Evolutionary conservation across 768 basidiomycete species (phyloP), one percentile per base, ranked within the genome.

Genomic region (Pleurotus cornucopiae): DNA sequence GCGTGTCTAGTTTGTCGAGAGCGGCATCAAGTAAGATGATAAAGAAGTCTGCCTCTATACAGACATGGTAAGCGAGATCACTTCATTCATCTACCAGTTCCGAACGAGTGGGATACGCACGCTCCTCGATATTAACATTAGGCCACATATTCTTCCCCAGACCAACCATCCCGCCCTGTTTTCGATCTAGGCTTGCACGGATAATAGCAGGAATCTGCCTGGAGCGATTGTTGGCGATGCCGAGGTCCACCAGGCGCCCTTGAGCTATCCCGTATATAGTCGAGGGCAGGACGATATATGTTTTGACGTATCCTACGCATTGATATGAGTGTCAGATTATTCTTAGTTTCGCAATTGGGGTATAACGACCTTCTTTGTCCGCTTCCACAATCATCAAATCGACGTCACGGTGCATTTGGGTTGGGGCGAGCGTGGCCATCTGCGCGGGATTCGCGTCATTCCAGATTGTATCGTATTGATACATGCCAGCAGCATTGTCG

Each of bases 81-180:
- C 21, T 16, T 7, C 30, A 34, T 34, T 34, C 7, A 7, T 34
- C 7, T 9, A 9, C 30, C 30, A 39, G 14, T 5, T 5, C 13
- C 25, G 13, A 23, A 37, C 34, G 3, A 21, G 25, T 14, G 14
- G 4, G 13, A 61, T 21, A 41, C 69, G 49, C 51, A 79, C 81
- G 68, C 37, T 86, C 83, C 44, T 77, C 67, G 51, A 85, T 74
- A 57, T 84, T 75, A 16, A 86, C 78, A 58, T 82, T 71, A 1
- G 74, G 72, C 82, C 82, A 84, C 21, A 76, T 60, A 45, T 83
- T 78, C 63, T 76, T 73, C 9, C 84, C 83, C 48, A 72, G 63
- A 1, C 83, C 83, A 6, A 84, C 66, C 59, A 81, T 66, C 3
- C 78, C 83, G 1, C 73, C 81, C 37, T 75, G 75, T 11, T 75